These are phyloP conservation scores for Aphanomyces euteiches DNA, from an alignment of 352 stramenopile genomes.

Conservation along the genomic window DNA sequence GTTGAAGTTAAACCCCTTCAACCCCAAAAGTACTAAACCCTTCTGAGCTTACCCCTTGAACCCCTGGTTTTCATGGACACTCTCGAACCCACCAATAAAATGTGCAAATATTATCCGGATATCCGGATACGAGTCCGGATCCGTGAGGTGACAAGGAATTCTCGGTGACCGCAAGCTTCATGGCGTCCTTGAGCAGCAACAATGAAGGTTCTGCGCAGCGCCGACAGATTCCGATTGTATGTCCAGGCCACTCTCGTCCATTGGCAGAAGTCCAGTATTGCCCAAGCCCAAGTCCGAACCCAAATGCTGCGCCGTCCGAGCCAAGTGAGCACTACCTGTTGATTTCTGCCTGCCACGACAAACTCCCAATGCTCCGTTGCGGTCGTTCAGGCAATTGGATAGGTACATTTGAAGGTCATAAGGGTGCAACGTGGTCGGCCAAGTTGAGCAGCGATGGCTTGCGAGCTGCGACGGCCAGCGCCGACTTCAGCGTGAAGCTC, in stretches of 20 bases:
- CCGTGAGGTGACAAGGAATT: no score
- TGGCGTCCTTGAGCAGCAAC: no score
- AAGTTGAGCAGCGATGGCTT: conserved; percentile 81
- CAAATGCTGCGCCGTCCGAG: background rate
- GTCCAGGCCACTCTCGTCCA: conserved; percentile 76
- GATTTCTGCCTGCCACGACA: conserved; percentile 84
- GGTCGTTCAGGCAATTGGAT: conserved; percentile 92
- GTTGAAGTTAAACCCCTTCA: no score
- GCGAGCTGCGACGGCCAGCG: conserved; percentile 87
- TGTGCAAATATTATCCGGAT: no score
- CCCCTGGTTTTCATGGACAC: no score
- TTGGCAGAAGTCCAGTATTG: conserved; percentile 78
- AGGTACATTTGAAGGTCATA: conserved; percentile 96
- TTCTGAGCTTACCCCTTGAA: no score
- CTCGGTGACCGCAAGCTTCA: no score
- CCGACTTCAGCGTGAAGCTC: conserved; percentile 94
- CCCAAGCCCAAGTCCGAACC: conserved; percentile 38
- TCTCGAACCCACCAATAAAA: no score
- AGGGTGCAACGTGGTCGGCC: conserved; percentile 91
- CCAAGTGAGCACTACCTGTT: conserved; percentile 48
- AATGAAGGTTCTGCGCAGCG: conserved; percentile 26
- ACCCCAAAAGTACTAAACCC: no score
- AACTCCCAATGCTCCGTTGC: conserved; percentile 83
- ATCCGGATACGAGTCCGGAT: no score
- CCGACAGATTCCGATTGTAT: conserved; percentile 85